These are phyloP conservation scores for Xylariaceae sp. DNA, from an alignment of 2,329 filamentous ascomycete species.

Conservation along the genomic window DNA sequence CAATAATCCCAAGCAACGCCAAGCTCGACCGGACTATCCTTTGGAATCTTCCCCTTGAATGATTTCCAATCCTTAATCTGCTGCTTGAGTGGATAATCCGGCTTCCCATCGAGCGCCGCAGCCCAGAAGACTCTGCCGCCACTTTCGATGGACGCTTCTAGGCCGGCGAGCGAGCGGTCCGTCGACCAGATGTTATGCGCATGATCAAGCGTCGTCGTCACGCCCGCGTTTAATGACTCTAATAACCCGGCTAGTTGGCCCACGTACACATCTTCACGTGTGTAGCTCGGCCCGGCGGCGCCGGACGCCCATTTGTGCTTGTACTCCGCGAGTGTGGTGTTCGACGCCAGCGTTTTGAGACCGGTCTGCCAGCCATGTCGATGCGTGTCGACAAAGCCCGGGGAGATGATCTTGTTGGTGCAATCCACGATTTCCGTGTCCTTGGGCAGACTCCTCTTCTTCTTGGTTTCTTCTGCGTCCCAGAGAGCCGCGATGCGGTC, in stretches of 20 bases:
- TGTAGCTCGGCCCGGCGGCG: conserved; percentile 31
- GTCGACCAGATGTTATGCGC: conserved; percentile 47
- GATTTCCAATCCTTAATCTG: conserved; percentile 39
- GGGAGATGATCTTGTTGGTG: conserved; percentile 47
- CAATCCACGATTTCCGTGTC: conserved; percentile 44
- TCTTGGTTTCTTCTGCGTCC: conserved; percentile 17
- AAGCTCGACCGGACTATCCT: conserved; percentile 32
- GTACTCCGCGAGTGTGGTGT: conserved; percentile 48
- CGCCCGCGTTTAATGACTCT: conserved; percentile 49
- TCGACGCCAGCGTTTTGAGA: conserved; percentile 49
- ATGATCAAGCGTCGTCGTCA: conserved; percentile 51
- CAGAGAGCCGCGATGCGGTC: conserved; percentile 34
- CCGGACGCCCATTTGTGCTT: conserved; percentile 38
- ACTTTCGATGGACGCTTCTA: conserved; percentile 45
- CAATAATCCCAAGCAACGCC: conserved; percentile 41
- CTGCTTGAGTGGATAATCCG: conserved; percentile 32
- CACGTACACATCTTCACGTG: conserved; percentile 43
- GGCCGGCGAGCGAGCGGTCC: conserved; percentile 39
- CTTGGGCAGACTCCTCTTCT: conserved; percentile 22
- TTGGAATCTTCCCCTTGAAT: conserved; percentile 26
- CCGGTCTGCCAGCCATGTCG: conserved; percentile 54
- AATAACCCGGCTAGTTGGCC: conserved; percentile 44
- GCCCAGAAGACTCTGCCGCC: conserved; percentile 46
- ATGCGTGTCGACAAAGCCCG: conserved; percentile 56
- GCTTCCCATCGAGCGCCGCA: conserved; percentile 37